Percentiles rank a stretch among this genome's conserved stretches.
Evolutionary conservation across 2,329 filamentous ascomycete species (phyloP).

Genomic region (Neofusicoccum ribis): DNA sequence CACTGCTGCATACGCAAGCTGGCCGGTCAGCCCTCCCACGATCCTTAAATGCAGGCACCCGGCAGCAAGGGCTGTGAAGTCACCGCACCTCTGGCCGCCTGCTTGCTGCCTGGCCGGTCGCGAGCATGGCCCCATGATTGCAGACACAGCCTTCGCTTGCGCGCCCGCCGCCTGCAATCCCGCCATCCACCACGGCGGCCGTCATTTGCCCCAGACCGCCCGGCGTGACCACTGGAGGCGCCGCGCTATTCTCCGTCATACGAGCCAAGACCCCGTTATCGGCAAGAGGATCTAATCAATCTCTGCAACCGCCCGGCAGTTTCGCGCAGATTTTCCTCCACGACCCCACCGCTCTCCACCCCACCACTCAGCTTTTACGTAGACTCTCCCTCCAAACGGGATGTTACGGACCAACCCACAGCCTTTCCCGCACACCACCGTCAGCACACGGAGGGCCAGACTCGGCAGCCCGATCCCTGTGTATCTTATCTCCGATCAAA

Average conservation of each 20-base stretch:
- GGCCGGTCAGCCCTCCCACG: not conserved
- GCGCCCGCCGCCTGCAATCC: not conserved
- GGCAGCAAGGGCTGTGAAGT: not conserved
- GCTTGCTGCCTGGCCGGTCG: not conserved
- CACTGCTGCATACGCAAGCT: slow-evolving; percentile 7
- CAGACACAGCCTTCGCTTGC: slow-evolving; percentile 2
- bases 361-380: slow-evolving; percentile 10
- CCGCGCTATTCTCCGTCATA: not conserved
- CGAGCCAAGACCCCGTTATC: slow-evolving; percentile 4
- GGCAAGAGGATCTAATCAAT: slow-evolving; percentile 3
- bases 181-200: not conserved
- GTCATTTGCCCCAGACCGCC: not conserved
- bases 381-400: not conserved
- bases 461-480: not conserved
- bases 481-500: slow-evolving; percentile 15
- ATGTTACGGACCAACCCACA: slow-evolving; percentile 5
- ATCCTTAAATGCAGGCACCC: slow-evolving; percentile 9
- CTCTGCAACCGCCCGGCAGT: not conserved
- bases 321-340: not conserved
- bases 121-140: not conserved
- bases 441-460: not conserved
- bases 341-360: not conserved
- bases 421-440: not conserved
- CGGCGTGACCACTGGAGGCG: not conserved
- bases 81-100: not conserved